phyloP scores from a whole-genome alignment of 176 grass and related monocot genomes.

The Carex cristatella region DNA sequence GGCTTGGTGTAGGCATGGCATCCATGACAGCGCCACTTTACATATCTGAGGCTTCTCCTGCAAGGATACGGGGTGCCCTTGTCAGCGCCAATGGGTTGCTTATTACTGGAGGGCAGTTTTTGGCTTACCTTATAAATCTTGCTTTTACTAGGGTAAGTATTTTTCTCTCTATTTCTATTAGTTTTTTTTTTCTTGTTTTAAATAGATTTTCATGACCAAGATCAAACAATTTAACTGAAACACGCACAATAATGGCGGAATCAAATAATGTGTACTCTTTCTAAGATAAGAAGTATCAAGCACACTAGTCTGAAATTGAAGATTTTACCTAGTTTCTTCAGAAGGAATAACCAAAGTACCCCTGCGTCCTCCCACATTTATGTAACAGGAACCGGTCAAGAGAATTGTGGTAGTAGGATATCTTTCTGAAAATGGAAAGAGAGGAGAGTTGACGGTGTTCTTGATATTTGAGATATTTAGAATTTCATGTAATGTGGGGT shows the following conservation, averaged over 20 bases:
- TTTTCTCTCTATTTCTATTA: background rate
- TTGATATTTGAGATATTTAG: background rate
- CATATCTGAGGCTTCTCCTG: conserved; percentile 95
- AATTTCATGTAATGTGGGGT: background rate
- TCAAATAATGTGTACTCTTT: background rate
- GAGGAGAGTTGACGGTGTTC: background rate
- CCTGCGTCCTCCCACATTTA: background rate
- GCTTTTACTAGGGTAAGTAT: conserved; percentile 71
- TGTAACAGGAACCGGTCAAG: background rate
- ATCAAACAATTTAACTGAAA: background rate
- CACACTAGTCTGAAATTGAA: background rate
- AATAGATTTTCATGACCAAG: background rate
- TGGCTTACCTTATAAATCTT: conserved; percentile 92
- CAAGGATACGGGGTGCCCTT: conserved; percentile 79
- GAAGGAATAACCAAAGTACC: background rate
- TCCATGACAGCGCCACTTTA: conserved; percentile 96
- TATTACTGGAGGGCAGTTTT: conserved; percentile 93
- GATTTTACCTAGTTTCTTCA: background rate
- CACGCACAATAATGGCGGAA: background rate
- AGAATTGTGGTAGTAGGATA: background rate
- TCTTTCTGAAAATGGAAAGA: background rate
- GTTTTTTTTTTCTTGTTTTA: background rate
- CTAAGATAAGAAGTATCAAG: background rate
- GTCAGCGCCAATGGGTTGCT: conserved; percentile 91
- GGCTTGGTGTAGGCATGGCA: conserved; percentile 92